These are phyloP conservation scores for Sextonia rubra DNA, from an alignment of 164 flowering plant species.

Conservation along the genomic window DNA sequence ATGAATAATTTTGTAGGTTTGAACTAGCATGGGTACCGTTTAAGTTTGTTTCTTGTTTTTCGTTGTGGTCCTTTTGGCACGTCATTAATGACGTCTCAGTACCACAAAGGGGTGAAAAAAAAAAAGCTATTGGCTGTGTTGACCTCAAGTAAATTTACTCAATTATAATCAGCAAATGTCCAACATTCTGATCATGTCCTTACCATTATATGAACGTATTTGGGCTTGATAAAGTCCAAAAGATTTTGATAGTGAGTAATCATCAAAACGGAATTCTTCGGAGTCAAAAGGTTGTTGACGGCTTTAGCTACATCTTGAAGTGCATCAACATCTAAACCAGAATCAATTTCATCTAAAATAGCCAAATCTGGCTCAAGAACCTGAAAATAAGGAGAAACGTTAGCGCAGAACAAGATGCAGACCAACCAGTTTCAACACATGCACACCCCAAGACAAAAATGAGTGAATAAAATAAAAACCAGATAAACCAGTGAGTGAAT, in stretches of 20 bases:
- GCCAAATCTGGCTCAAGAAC: constrained; percentile 94
- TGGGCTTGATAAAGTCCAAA: constrained; percentile 70
- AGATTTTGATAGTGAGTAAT: constrained; percentile 93
- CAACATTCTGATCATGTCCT: constrained; percentile 18
- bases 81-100: no score
- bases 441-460: no score
- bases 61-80: no score
- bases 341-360: constrained; percentile 94
- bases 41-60: no score
- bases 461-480: no score
- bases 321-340: constrained; percentile 98
- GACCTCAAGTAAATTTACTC: not conserved
- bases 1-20: no score
- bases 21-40: no score
- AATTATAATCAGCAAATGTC: not conserved
- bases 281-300: constrained; percentile 70
- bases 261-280: constrained; percentile 76
- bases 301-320: constrained; percentile 88
- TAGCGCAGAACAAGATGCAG: not conserved
- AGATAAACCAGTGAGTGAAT: no score
- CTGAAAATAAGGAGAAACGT: constrained; percentile 27
- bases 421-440: not conserved
- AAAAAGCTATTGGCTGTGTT: not conserved
- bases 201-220: constrained; percentile 84
- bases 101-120: no score